Conservation (phyloP, 305 asterid genomes). For the Ruellia speciosa region DNA sequence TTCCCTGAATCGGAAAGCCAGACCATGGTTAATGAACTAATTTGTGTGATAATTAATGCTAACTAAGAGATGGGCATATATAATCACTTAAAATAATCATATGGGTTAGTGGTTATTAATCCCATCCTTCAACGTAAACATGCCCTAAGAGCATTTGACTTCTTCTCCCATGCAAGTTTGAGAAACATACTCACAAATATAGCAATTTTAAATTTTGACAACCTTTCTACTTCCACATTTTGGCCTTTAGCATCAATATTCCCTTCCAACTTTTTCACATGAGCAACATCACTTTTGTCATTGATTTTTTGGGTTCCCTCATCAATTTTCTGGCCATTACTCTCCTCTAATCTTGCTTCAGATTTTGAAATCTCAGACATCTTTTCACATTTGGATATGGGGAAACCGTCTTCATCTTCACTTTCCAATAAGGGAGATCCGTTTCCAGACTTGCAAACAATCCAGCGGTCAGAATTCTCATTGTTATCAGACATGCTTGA, state of each 20-base stretch:
- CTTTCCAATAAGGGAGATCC: conserved; percentile 44
- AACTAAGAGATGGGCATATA: too few relatives aligned
- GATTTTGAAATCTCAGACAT: conserved; percentile 26
- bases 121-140: too few relatives aligned
- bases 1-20: too few relatives aligned
- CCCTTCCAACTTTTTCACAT: conserved; percentile 41
- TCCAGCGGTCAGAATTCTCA: conserved; percentile 35
- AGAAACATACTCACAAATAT: background rate
- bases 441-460: conserved; percentile 36
- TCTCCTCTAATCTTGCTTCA: conserved; percentile 23
- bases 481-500: conserved; percentile 24
- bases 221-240: conserved; percentile 44
- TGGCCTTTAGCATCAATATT: conserved; percentile 37
- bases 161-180: background rate
- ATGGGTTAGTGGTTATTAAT: too few relatives aligned
- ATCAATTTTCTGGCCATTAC: conserved; percentile 18
- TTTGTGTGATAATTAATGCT: background rate
- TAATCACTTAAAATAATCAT: too few relatives aligned
- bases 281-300: conserved; percentile 27
- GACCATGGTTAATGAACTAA: background rate
- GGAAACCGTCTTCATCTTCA: conserved; percentile 96
- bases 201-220: conserved; percentile 16
- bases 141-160: too few relatives aligned
- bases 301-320: conserved; percentile 30
- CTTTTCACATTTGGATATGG: conserved; percentile 32